These are phyloP conservation scores for Boletus sp. DNA, from an alignment of 1,284 basidiomycete genomes.

Conservation along the genomic window DNA sequence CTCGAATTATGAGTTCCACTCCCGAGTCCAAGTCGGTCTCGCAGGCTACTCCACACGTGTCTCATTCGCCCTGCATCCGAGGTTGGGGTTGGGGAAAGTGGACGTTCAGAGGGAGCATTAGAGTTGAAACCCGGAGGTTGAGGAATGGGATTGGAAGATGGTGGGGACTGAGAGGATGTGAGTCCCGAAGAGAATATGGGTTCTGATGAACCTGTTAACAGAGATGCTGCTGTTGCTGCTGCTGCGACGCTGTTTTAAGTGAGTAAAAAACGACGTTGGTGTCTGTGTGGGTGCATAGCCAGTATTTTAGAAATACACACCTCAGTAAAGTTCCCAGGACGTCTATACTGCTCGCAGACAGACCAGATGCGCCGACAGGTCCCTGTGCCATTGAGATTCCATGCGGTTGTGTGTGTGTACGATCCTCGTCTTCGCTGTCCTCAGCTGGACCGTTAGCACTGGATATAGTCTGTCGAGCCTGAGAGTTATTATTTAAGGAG, in stretches of 20 bases:
- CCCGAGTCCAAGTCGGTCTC: conserved; percentile 58
- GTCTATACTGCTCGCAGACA: conserved; percentile 71
- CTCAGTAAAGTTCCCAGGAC: conserved; percentile 77
- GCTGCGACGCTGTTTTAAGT: conserved; percentile 58
- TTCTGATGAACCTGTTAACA: conserved; percentile 59
- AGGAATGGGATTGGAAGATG: conserved; percentile 14
- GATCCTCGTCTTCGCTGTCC: conserved; percentile 19
- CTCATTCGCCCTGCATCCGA: conserved; percentile 47
- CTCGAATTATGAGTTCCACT: conserved; percentile 18
- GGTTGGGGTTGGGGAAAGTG: conserved; percentile 49
- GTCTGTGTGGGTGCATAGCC: background rate
- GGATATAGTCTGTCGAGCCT: conserved; percentile 4
- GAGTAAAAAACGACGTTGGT: conserved; percentile 1
- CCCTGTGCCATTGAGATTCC: conserved; percentile 25
- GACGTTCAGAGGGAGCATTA: conserved; percentile 33
- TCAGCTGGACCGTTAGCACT: conserved; percentile 1
- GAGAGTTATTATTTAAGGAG: conserved; percentile 7
- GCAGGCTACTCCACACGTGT: conserved; percentile 60
- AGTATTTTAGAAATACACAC: conserved; percentile 35
- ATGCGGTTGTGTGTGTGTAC: conserved; percentile 10
- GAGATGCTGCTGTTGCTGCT: conserved; percentile 74
- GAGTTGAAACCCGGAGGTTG: conserved; percentile 14
- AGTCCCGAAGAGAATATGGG: conserved; percentile 55
- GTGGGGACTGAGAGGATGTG: conserved; percentile 24
- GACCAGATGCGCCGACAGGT: conserved; percentile 24